These are phyloP conservation scores for Phytophthora crassamura DNA, from an alignment of 352 stramenopile species.

Conservation along the genomic window DNA sequence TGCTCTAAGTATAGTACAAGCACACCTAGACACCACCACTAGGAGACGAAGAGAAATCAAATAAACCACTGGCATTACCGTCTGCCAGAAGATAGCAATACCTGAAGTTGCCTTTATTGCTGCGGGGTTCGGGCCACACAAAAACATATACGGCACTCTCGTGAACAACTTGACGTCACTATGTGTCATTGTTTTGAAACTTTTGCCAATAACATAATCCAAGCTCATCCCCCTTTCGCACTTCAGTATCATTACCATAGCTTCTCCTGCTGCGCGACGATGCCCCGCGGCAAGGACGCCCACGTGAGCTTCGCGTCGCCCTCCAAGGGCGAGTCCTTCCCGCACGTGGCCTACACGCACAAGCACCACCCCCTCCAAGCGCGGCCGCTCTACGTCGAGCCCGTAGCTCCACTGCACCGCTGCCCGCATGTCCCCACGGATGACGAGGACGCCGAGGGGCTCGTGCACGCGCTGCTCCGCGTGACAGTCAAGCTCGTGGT, in stretches of 20 bases:
- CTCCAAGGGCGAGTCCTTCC: conserved; percentile 13
- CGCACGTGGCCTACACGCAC: background rate
- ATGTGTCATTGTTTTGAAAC: too few species aligned
- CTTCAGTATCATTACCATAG: background rate
- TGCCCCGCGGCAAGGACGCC: conserved; percentile 25
- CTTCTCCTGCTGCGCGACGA: background rate
- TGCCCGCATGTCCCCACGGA: conserved; percentile 4
- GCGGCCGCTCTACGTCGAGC: conserved; percentile 21
- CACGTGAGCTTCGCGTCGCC: conserved; percentile 44
- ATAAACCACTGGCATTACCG: too few species aligned
- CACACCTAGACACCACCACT: too few species aligned
- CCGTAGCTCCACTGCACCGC: conserved; percentile 13
- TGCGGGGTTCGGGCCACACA: too few species aligned
- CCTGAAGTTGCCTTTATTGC: too few species aligned
- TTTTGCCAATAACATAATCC: too few species aligned
- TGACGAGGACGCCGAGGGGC: conserved; percentile 31
- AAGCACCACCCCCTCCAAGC: conserved; percentile 11
- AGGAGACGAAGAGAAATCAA: too few species aligned
- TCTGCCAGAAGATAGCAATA: too few species aligned
- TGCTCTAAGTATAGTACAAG: conserved; percentile 16
- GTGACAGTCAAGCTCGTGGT: conserved; percentile 58
- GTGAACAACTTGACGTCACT: too few species aligned
- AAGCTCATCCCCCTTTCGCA: conserved; percentile 17
- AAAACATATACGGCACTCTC: too few species aligned
- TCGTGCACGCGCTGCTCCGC: conserved; percentile 36